Evolutionary conservation across 495 filamentous ascomycete species (phyloP).

Genomic region (Jackrogersella multiformis): DNA sequence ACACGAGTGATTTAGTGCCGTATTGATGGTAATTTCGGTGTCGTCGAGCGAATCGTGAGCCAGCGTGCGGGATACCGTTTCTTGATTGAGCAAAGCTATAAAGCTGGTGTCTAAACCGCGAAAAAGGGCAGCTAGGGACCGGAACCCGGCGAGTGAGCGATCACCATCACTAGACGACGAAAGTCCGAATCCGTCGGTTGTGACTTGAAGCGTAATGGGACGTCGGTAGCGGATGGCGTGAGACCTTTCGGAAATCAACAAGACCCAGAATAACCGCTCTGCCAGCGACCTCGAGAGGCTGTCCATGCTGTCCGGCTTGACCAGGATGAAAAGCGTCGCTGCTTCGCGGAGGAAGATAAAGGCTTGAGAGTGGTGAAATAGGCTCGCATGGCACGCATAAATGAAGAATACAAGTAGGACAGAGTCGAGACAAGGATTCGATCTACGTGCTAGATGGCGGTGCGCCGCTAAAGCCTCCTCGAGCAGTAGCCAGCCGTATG

Average conservation of each 20-base stretch:
- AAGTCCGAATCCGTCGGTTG: constrained; percentile 44
- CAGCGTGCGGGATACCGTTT: constrained; percentile 60
- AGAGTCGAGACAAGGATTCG: constrained; percentile 63
- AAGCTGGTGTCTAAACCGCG: constrained; percentile 72
- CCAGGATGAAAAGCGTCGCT: constrained; percentile 61
- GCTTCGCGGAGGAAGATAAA: constrained; percentile 71
- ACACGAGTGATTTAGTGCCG: constrained; percentile 62
- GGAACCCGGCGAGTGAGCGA: constrained; percentile 64
- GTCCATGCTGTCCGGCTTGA: constrained; percentile 52
- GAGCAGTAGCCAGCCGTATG: constrained; percentile 45
- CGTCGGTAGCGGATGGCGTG: constrained; percentile 78
- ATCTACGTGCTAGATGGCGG: constrained; percentile 30
- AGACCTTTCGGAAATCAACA: constrained; percentile 71
- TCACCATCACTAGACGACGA: constrained; percentile 47
- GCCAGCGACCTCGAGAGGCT: constrained; percentile 48
- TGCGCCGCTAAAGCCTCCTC: constrained; percentile 41
- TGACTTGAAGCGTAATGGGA: constrained; percentile 69
- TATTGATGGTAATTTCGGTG: constrained; percentile 66
- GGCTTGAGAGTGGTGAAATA: constrained; percentile 68
- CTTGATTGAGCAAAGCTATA: constrained; percentile 70
- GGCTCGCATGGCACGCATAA: constrained; percentile 73
- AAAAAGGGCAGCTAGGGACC: constrained; percentile 70
- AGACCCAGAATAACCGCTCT: constrained; percentile 66
- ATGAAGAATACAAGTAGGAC: constrained; percentile 76
- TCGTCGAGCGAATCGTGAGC: constrained; percentile 60